Conservation (phyloP, 208 protist genomes). For the Borovskyia barvae region DNA sequence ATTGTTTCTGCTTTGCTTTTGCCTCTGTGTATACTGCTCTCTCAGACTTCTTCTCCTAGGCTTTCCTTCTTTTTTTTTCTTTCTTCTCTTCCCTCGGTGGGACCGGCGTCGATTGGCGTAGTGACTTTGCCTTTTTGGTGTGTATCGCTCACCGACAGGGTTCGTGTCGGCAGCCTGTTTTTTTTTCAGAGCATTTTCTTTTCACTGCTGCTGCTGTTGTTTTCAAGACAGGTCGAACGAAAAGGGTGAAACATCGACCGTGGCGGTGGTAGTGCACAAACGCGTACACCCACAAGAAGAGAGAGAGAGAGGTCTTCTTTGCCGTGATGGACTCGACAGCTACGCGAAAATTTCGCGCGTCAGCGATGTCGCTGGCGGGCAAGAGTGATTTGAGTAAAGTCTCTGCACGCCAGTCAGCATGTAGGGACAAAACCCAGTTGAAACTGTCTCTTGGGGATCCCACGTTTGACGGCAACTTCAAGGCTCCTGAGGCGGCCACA, state of each 20-base stretch:
- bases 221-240: not conserved
- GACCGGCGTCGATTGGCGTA: no score
- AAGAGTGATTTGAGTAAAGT: constrained; percentile 27
- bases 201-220: no score
- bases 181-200: no score
- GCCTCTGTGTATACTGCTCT: no score
- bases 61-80: constrained; percentile 5
- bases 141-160: no score
- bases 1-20: no score
- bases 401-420: constrained; percentile 27
- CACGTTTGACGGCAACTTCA: constrained; percentile 71
- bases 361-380: constrained; percentile 8
- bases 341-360: constrained; percentile 10
- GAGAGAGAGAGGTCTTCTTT: not conserved
- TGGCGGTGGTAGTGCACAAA: no score
- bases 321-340: not conserved
- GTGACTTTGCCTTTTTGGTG: no score
- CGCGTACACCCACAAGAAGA: constrained; percentile 8
- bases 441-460: constrained; percentile 61
- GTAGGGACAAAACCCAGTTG: constrained; percentile 40
- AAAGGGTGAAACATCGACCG: not conserved
- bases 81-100: not conserved
- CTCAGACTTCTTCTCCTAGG: no score
- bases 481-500: constrained; percentile 24
- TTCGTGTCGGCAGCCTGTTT: no score